Conservation (phyloP, 129 eudicot species). For the Lactuca saligna region DNA sequence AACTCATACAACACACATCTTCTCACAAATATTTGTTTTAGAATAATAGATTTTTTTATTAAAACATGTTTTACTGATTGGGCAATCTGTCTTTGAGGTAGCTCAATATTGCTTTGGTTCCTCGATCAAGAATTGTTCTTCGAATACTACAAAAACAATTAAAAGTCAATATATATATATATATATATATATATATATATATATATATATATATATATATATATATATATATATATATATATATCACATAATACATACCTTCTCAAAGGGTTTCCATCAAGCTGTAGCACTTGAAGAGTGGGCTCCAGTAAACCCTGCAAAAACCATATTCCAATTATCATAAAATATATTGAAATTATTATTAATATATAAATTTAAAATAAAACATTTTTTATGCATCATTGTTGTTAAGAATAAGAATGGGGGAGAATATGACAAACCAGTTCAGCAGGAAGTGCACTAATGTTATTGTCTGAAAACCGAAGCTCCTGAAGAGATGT, state of each 20-base stretch:
- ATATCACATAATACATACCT: slow-evolving; percentile 41
- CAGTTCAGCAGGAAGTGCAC: slow-evolving; percentile 79
- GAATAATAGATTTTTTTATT: background rate
- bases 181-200: too few relatives aligned
- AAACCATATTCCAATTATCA: slow-evolving; percentile 15
- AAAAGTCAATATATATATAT: background rate
- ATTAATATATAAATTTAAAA: too few relatives aligned
- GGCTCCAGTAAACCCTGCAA: slow-evolving; percentile 91
- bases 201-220: too few relatives aligned
- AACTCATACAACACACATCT: slow-evolving; percentile 27
- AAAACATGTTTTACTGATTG: slow-evolving; percentile 30
- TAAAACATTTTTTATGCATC: too few relatives aligned
- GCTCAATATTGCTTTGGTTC: slow-evolving; percentile 71
- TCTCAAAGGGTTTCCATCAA: slow-evolving; percentile 93
- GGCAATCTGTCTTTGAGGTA: slow-evolving; percentile 77
- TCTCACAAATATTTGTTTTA: slow-evolving; percentile 7
- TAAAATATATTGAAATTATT: too few relatives aligned
- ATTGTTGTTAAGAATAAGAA: too few relatives aligned
- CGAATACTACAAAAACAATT: slow-evolving; percentile 59
- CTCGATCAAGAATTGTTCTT: slow-evolving; percentile 86
- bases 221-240: too few relatives aligned
- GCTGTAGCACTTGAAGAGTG: slow-evolving; percentile 75
- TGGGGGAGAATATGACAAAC: slow-evolving; percentile 33
- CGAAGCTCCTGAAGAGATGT: slow-evolving; percentile 76
- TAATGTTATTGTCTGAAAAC: slow-evolving; percentile 80